A percentile compares a stretch with the other conserved stretches of the same genome.
phyloP scores from a whole-genome alignment of 306 rosid genomes.

The Quercus dentata region DNA sequence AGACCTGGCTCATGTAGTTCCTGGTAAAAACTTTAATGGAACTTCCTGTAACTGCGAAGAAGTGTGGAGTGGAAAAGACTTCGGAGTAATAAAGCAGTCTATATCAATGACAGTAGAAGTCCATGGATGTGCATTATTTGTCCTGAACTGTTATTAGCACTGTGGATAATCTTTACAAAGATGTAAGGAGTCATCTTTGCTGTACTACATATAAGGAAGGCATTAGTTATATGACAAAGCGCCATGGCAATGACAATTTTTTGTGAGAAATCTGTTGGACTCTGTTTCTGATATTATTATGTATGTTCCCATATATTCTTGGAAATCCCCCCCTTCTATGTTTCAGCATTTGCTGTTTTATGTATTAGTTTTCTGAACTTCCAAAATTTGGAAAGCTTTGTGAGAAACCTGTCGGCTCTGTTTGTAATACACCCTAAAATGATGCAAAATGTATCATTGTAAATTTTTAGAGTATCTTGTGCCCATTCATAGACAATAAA shows the following conservation, averaged over 20 bases:
- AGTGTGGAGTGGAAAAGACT: slow-evolving; percentile 63
- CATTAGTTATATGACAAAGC: no score
- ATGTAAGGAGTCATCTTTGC: no score
- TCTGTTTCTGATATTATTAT: background rate
- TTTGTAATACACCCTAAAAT: no score
- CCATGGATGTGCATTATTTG: slow-evolving; percentile 68
- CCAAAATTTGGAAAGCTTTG: background rate
- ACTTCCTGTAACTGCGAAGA: slow-evolving; percentile 47
- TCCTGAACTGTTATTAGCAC: slow-evolving; percentile 39
- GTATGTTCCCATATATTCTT: background rate
- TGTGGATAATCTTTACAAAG: background rate
- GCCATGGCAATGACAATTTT: no score
- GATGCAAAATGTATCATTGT: background rate
- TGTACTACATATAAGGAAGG: no score
- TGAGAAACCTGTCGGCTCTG: background rate
- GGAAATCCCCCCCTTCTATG: background rate
- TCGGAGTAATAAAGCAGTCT: slow-evolving; percentile 22
- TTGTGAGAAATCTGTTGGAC: no score
- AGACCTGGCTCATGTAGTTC: slow-evolving; percentile 45
- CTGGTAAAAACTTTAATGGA: slow-evolving; percentile 19
- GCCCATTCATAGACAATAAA: background rate
- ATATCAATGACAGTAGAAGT: slow-evolving; percentile 39
- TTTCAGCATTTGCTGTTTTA: background rate
- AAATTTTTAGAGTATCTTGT: background rate
- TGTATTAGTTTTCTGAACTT: background rate